These are phyloP conservation scores for Pinus albicaulis DNA, from an alignment of 75 land plant species.

Conservation along the genomic window DNA sequence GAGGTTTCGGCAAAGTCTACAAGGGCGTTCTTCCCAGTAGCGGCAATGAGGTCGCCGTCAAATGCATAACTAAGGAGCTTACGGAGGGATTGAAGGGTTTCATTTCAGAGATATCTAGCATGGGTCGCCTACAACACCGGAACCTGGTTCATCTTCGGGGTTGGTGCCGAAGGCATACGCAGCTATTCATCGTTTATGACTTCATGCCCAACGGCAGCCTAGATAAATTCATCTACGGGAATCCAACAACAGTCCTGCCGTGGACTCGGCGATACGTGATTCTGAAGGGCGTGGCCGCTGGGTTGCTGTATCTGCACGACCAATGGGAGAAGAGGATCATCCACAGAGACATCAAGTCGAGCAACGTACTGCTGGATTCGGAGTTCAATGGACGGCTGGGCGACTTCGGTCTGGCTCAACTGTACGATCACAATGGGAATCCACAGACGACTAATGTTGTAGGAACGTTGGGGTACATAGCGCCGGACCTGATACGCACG, in stretches of 20 bases:
- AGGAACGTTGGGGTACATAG: too few relatives aligned
- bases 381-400: background rate
- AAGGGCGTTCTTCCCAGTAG: background rate
- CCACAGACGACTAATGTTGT: too few relatives aligned
- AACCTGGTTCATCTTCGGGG: slow-evolving; percentile 32
- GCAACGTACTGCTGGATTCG: slow-evolving; percentile 9
- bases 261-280: background rate
- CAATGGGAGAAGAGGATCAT: slow-evolving; percentile 8
- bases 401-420: slow-evolving; percentile 1
- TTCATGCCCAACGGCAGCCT: slow-evolving; percentile 17
- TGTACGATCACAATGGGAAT: background rate
- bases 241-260: background rate
- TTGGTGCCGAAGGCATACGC: slow-evolving; percentile 12
- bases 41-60: background rate
- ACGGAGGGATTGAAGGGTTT: slow-evolving; percentile 3
- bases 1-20: background rate
- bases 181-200: slow-evolving; percentile 13
- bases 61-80: background rate
- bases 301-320: slow-evolving; percentile 4
- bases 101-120: slow-evolving; percentile 21
- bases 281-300: background rate
- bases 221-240: background rate
- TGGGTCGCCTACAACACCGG: slow-evolving; percentile 34
- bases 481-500: too few relatives aligned
- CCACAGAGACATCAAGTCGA: slow-evolving; percentile 11